Conservation (phyloP, 2,329 filamentous ascomycete species). For the Myriosclerotinia scirpicola region DNA sequence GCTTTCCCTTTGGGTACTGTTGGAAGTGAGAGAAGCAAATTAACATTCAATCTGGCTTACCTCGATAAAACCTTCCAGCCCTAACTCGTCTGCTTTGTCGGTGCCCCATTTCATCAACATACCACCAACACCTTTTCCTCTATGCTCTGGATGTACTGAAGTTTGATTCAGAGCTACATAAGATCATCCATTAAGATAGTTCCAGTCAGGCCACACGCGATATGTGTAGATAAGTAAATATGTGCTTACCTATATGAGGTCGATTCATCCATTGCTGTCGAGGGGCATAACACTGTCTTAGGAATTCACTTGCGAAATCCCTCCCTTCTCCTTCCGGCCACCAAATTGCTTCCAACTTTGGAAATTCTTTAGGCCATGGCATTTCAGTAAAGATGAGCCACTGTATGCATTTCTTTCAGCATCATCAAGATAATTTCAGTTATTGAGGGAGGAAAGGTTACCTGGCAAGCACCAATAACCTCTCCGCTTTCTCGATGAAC, state of each 20-base stretch:
- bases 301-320: slow-evolving; percentile 10
- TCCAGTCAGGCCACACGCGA: not conserved
- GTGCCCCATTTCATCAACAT: slow-evolving; percentile 8
- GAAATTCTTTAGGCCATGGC: slow-evolving; percentile 17
- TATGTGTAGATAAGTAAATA: not conserved
- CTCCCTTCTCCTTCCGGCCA: slow-evolving; percentile 23
- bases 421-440: not conserved
- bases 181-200: not conserved
- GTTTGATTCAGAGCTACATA: slow-evolving; percentile 18
- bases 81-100: slow-evolving; percentile 13
- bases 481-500: not conserved
- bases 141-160: slow-evolving; percentile 15
- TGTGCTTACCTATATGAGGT: slow-evolving; percentile 16
- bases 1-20: not conserved
- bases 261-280: slow-evolving; percentile 20
- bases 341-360: slow-evolving; percentile 15
- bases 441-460: not conserved
- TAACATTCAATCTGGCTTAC: not conserved
- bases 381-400: slow-evolving; percentile 5
- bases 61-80: slow-evolving; percentile 6
- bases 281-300: slow-evolving; percentile 21
- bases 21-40: not conserved
- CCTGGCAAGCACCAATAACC: slow-evolving; percentile 12
- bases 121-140: slow-evolving; percentile 11
- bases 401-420: not conserved